Evolutionary conservation across 768 basidiomycete genomes (phyloP).

Genomic region (Lyophyllum semitale): DNA sequence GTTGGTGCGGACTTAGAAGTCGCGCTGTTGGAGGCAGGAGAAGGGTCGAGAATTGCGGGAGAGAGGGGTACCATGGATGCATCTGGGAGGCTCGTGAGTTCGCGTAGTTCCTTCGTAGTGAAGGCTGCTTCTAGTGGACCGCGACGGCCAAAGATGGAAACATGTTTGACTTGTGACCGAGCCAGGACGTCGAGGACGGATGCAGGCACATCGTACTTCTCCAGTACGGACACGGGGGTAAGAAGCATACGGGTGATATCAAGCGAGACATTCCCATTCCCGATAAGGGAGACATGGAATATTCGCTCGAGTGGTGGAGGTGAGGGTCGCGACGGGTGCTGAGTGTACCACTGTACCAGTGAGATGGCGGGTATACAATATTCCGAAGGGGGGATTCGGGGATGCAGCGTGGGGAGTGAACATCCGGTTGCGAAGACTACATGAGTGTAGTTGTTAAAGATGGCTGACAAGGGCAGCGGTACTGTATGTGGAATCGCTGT

Average conservation of each 20-base stretch:
- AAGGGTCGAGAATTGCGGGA: slow-evolving; percentile 30
- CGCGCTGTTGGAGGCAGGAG: slow-evolving; percentile 32
- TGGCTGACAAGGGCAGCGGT: slow-evolving; percentile 56
- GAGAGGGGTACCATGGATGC: slow-evolving; percentile 69
- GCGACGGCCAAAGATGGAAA: slow-evolving; percentile 83
- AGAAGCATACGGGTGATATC: slow-evolving; percentile 92
- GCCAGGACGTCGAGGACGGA: slow-evolving; percentile 69
- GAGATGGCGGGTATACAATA: slow-evolving; percentile 74
- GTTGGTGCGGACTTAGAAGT: slow-evolving; percentile 35
- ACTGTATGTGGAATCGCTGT: slow-evolving; percentile 53
- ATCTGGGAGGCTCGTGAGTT: slow-evolving; percentile 69
- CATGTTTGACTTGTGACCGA: slow-evolving; percentile 64
- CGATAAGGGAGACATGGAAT: slow-evolving; percentile 80
- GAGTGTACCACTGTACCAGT: slow-evolving; percentile 96
- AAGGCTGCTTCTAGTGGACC: slow-evolving; percentile 90
- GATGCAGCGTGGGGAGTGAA: slow-evolving; percentile 61
- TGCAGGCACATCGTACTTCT: slow-evolving; percentile 78
- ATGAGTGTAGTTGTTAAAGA: slow-evolving; percentile 80
- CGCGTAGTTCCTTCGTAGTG: slow-evolving; percentile 90
- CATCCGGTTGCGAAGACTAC: slow-evolving; percentile 90
- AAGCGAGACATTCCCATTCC: slow-evolving; percentile 93
- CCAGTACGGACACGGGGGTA: slow-evolving; percentile 61
- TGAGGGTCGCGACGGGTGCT: slow-evolving; percentile 70
- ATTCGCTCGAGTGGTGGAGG: slow-evolving; percentile 67
- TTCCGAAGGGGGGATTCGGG: slow-evolving; percentile 47